These are phyloP conservation scores for Orbilia ellipsospora DNA, from an alignment of 2,329 filamentous ascomycete genomes.

Conservation along the genomic window DNA sequence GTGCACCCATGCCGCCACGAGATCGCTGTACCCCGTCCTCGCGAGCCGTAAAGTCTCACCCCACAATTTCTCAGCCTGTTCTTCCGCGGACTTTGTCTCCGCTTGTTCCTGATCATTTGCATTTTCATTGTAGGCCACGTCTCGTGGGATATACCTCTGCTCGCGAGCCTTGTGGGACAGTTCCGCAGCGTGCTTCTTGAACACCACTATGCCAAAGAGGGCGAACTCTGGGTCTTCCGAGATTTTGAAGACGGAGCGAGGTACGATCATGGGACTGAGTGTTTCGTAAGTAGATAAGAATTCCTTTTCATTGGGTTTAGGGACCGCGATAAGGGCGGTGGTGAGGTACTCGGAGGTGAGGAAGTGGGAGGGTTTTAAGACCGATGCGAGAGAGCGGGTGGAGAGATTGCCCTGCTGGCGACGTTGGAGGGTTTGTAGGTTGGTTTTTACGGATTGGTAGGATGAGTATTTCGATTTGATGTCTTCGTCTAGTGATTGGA, in stretches of 20 bases:
- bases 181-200: conserved; percentile 88
- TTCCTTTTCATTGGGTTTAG: conserved; percentile 81
- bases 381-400: conserved; percentile 89
- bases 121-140: conserved; percentile 92
- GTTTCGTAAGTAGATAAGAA: conserved; percentile 92
- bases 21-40: conserved; percentile 93
- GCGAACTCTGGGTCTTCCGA: conserved; percentile 89
- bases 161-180: conserved; percentile 94
- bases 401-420: conserved; percentile 88
- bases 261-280: conserved; percentile 88
- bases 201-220: conserved; percentile 87
- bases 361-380: conserved; percentile 82
- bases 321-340: conserved; percentile 92
- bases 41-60: conserved; percentile 88
- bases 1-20: conserved; percentile 95
- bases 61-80: conserved; percentile 91
- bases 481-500: conserved; percentile 91
- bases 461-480: conserved; percentile 94
- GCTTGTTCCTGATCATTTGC: conserved; percentile 88
- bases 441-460: conserved; percentile 91
- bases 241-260: conserved; percentile 82
- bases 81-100: conserved; percentile 82
- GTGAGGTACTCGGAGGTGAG: conserved; percentile 95
- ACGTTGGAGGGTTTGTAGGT: conserved; percentile 80
- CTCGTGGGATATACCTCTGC: conserved; percentile 91